Evolutionary conservation across 768 basidiomycete species (phyloP), one percentile per base, ranked within the genome.

Genomic region (Leucosporidium scottii): DNA sequence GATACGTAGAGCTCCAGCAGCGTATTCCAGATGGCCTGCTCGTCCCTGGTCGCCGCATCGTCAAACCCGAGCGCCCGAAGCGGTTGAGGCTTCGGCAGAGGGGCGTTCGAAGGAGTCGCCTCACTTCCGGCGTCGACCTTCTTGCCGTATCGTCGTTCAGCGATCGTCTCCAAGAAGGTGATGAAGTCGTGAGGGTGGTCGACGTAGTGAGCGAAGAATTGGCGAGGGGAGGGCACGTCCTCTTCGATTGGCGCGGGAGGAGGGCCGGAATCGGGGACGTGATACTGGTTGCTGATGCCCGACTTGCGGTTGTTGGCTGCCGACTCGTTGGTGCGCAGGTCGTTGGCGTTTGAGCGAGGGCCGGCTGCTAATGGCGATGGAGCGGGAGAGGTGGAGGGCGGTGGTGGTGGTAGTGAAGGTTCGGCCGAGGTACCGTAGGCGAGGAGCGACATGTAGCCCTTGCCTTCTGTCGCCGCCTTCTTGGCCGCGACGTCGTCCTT

Each of bases 151-250:
- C 91, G 82, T 30, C 85, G 82, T 50, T 79, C 74, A 3, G 91
- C 90, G 36, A 98, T 88, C 9, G 86, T 86, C 79, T 98, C 93
- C 13, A 99, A 83, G 77, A 97, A 98, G 1, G 84, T 81, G 50
- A 91, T 82, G 71, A 99, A 94, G 64, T 90, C 85, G 3, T 82
- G 82, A 66, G 88, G 85, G 73, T 93, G 90, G 75, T 94, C 90
- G 48, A 96, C 87, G 71, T 96, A 98, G 76, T 96, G 91, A 0
- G 92, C 87, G 75, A 97, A 98, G 78, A 91, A 98, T 39, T 88
- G 81, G 6, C 87, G 81, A 4, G 70, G 68, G 5, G 67, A 64
- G 4, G 71, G 71, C n/a, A 31, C 7, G 50, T 27, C 28, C 20
- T 8, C 4, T 27, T 10, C 31, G 59, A 60, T 13, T 18, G 61